phyloP scores from a whole-genome alignment of 1,284 basidiomycete species.

The Lignosus rhinocerotis region DNA sequence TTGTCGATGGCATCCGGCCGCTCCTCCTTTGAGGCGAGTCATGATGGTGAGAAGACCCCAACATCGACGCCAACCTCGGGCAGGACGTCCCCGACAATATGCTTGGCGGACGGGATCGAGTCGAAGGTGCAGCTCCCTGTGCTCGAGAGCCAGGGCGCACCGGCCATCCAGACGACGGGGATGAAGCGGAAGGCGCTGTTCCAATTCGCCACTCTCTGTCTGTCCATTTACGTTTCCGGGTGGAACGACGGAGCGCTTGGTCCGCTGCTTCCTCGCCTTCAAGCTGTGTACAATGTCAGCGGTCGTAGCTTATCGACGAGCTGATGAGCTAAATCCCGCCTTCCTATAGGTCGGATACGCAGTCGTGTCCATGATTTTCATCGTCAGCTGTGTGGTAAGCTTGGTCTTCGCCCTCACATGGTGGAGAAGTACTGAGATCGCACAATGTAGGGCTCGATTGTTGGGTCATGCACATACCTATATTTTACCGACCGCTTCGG shows the following conservation, averaged over 20 bases:
- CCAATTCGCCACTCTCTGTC: slow-evolving; percentile 43
- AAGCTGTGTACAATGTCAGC: slow-evolving; percentile 49
- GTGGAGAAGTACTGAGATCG: not conserved
- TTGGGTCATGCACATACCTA: slow-evolving; percentile 49
- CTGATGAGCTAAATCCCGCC: not conserved
- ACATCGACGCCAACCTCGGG: not conserved
- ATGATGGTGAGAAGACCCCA: slow-evolving; percentile 8
- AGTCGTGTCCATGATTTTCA: slow-evolving; percentile 56
- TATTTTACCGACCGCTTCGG: slow-evolving; percentile 51
- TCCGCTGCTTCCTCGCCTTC: slow-evolving; percentile 57
- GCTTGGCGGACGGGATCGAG: not conserved
- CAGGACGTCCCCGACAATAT: slow-evolving; percentile 6
- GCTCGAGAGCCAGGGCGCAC: not conserved
- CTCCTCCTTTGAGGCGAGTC: not conserved
- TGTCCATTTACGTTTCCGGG: slow-evolving; percentile 47
- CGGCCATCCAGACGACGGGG: slow-evolving; percentile 9
- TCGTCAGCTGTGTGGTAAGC: slow-evolving; percentile 51
- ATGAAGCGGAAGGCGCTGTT: slow-evolving; percentile 26
- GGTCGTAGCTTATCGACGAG: not conserved
- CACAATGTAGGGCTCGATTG: slow-evolving; percentile 44
- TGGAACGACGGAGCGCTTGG: slow-evolving; percentile 68
- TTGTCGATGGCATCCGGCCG: not conserved
- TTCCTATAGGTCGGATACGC: slow-evolving; percentile 40
- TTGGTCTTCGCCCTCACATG: not conserved
- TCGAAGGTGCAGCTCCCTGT: not conserved